Conservation (phyloP, 352 stramenopile species). For the Globisporangium emineosum region DNA sequence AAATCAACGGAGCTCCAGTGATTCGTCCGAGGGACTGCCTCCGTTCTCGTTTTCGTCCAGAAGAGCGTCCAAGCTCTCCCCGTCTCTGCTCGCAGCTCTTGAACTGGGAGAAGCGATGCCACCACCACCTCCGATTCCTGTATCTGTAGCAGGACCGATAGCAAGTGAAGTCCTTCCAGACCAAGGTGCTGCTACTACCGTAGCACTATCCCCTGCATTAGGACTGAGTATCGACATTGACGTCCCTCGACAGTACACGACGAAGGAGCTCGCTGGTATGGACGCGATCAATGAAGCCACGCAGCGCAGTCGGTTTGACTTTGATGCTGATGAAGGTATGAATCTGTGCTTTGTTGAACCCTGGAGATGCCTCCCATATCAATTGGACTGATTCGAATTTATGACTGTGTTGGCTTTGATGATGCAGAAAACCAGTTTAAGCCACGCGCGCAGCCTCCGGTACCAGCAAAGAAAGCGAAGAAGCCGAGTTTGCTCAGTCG, state of each 20-base stretch:
- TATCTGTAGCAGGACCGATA: background rate
- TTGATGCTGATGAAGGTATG: slow-evolving; percentile 22
- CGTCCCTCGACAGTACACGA: slow-evolving; percentile 8
- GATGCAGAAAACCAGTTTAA: slow-evolving; percentile 16
- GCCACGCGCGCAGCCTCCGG: background rate
- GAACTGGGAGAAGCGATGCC: background rate
- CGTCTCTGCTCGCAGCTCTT: background rate
- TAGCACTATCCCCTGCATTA: background rate
- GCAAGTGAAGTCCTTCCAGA: background rate
- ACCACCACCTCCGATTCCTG: background rate
- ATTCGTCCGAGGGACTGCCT: slow-evolving; percentile 4
- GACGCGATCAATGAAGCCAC: slow-evolving; percentile 27
- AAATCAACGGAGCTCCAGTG: slow-evolving; percentile 1
- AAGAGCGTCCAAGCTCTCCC: slow-evolving; percentile 8
- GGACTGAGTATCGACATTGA: slow-evolving; percentile 1
- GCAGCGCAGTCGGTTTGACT: slow-evolving; percentile 31
- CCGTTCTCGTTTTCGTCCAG: slow-evolving; percentile 5
- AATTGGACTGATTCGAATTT: no score
- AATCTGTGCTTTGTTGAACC: background rate
- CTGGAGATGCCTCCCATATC: no score
- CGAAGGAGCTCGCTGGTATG: slow-evolving; percentile 23
- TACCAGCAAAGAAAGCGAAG: background rate
- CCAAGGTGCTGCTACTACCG: background rate
- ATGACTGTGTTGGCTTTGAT: background rate
- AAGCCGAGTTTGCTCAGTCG: slow-evolving; percentile 14